These are phyloP conservation scores for Candida odintsovae DNA, from an alignment of 805 yeast genomes.

Conservation along the genomic window DNA sequence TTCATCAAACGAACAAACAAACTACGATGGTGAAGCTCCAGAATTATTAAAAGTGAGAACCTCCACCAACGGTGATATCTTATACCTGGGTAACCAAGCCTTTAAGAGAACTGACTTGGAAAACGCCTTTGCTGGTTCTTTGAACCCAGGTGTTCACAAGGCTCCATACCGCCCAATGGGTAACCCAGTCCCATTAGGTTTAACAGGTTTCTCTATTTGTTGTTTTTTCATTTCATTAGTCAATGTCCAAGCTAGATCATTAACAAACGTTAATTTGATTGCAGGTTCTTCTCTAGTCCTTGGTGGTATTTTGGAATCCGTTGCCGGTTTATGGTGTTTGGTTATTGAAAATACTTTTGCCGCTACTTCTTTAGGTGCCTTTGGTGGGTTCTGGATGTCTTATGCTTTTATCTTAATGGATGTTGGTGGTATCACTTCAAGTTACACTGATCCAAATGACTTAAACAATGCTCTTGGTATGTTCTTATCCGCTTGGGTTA, in stretches of 20 bases:
- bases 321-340: constrained; percentile 74
- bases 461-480: constrained; percentile 50
- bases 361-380: constrained; percentile 44
- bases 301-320: constrained; percentile 66
- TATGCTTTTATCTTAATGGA: constrained; percentile 61
- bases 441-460: constrained; percentile 41
- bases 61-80: constrained; percentile 29
- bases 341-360: constrained; percentile 75
- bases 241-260: constrained; percentile 66
- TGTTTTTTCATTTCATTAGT: constrained; percentile 55
- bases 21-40: constrained; percentile 6
- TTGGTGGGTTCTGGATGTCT: constrained; percentile 74
- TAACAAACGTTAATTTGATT: constrained; percentile 51
- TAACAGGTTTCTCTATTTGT: constrained; percentile 58
- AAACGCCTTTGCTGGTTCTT: constrained; percentile 57
- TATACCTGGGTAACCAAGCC: constrained; percentile 35
- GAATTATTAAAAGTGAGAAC: constrained; percentile 17
- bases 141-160: constrained; percentile 40
- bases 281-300: constrained; percentile 64
- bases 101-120: constrained; percentile 50
- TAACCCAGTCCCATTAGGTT: constrained; percentile 73
- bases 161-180: constrained; percentile 49
- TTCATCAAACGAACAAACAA: neutral
- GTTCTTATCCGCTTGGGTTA: constrained; percentile 56
- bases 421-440: constrained; percentile 48